Conservation (phyloP, 2,329 filamentous ascomycete species). For the Amauroascus verrucosus region DNA sequence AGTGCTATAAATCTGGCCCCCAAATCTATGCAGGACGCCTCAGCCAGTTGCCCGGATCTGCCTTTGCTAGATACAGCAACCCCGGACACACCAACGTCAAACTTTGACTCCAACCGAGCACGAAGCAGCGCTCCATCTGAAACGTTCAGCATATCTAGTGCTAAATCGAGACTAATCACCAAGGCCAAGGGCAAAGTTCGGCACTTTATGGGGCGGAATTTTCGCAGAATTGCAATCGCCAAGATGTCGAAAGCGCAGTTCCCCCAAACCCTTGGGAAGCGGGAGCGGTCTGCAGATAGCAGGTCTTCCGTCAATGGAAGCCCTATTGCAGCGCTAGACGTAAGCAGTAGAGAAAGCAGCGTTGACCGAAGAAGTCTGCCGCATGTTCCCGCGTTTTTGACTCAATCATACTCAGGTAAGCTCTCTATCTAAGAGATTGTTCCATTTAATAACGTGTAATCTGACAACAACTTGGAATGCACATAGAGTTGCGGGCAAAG, state of each 20-base stretch:
- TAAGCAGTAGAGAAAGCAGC: slow-evolving; percentile 22
- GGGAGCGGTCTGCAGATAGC: slow-evolving; percentile 29
- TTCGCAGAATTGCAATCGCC: slow-evolving; percentile 31
- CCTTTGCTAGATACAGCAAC: slow-evolving; percentile 4
- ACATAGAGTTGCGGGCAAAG: slow-evolving; percentile 48
- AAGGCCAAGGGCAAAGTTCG: slow-evolving; percentile 31
- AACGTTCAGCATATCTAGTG: slow-evolving; percentile 10
- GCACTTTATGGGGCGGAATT: slow-evolving; percentile 32
- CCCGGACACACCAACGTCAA: slow-evolving; percentile 1
- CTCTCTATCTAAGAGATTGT: slow-evolving; percentile 8
- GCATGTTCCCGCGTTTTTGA: slow-evolving; percentile 31
- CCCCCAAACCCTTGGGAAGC: slow-evolving; percentile 29
- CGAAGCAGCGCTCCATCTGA: slow-evolving; percentile 11
- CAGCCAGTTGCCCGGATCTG: slow-evolving; percentile 36
- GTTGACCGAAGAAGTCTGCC: slow-evolving; percentile 19
- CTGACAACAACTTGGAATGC: slow-evolving; percentile 9
- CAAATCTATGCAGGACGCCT: slow-evolving; percentile 32
- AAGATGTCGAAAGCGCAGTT: slow-evolving; percentile 36
- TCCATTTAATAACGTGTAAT: not conserved
- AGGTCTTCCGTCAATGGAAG: slow-evolving; percentile 23
- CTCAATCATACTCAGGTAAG: slow-evolving; percentile 31
- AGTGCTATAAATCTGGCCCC: slow-evolving; percentile 32
- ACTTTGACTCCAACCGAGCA: slow-evolving; percentile 3
- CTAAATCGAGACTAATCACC: slow-evolving; percentile 20
- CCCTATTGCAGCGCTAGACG: slow-evolving; percentile 8